These are phyloP conservation scores for Tetrahymena malaccensis DNA, from an alignment of 73 alveolate species.

Conservation along the genomic window DNA sequence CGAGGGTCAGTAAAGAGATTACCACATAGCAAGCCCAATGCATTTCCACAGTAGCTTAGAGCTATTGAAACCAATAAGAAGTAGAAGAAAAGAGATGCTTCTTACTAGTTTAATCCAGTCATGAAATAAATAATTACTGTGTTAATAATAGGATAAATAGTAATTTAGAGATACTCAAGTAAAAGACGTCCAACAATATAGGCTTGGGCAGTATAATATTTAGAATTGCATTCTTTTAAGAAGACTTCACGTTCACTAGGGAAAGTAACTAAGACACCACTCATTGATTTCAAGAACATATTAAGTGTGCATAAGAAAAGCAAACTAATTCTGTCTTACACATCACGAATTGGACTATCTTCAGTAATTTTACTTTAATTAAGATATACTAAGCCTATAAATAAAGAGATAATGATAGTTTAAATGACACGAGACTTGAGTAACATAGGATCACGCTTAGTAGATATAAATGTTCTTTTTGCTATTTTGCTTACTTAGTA, in stretches of 20 bases:
- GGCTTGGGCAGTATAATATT: background rate
- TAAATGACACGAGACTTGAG: background rate
- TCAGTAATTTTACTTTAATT: background rate
- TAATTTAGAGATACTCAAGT: background rate
- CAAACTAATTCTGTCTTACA: background rate
- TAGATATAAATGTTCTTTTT: background rate
- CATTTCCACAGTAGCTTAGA: slow-evolving; percentile 14
- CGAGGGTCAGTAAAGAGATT: slow-evolving; percentile 19
- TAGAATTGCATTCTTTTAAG: background rate
- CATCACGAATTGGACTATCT: background rate
- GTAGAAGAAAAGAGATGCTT: background rate
- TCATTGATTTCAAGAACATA: background rate
- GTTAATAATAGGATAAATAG: background rate
- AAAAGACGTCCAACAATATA: background rate
- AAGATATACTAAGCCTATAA: background rate
- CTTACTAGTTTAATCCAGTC: background rate
- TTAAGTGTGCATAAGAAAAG: background rate
- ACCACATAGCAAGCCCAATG: slow-evolving; percentile 21
- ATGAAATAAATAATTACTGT: background rate
- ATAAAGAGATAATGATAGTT: background rate
- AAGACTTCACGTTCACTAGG: background rate
- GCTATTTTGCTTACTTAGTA: background rate
- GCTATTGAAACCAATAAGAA: background rate
- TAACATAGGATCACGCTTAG: background rate
- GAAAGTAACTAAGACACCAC: background rate